These are phyloP conservation scores for Citrus glauca DNA, from an alignment of 345 rosid genomes.

Conservation along the genomic window DNA sequence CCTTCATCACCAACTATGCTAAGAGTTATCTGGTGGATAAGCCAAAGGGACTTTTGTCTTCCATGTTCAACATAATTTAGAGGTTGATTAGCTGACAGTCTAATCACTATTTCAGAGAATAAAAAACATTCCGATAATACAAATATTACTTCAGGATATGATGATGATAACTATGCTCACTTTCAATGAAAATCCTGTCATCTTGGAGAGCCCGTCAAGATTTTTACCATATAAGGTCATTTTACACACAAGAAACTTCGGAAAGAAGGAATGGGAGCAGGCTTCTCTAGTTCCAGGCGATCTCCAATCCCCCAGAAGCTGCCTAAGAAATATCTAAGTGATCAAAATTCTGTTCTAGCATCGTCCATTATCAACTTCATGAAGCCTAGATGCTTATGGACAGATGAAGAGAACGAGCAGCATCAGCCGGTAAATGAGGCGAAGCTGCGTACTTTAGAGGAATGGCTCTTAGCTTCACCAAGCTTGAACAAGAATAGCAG, in stretches of 20 bases:
- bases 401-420: slow-evolving; percentile 1
- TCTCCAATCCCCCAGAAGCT: slow-evolving; percentile 3
- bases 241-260: neutral
- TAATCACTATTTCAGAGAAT: neutral
- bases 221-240: neutral
- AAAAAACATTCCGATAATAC: neutral
- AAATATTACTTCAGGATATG: neutral
- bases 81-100: neutral
- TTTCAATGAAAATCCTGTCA: slow-evolving; percentile 1
- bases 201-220: slow-evolving; percentile 20
- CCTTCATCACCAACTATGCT: slow-evolving; percentile 3
- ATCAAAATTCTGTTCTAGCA: neutral
- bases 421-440: neutral
- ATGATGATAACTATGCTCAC: slow-evolving; percentile 16
- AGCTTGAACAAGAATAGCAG: neutral
- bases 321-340: neutral
- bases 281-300: slow-evolving; percentile 15
- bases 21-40: slow-evolving; percentile 9
- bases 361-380: neutral
- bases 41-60: slow-evolving; percentile 9
- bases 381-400: slow-evolving; percentile 14
- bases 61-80: neutral
- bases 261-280: slow-evolving; percentile 19
- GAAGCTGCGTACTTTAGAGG: slow-evolving; percentile 20
- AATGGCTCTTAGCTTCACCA: slow-evolving; percentile 32